These are phyloP conservation scores for Tylopilus rubrobrunneus DNA, from an alignment of 768 basidiomycete species.

Conservation along the genomic window DNA sequence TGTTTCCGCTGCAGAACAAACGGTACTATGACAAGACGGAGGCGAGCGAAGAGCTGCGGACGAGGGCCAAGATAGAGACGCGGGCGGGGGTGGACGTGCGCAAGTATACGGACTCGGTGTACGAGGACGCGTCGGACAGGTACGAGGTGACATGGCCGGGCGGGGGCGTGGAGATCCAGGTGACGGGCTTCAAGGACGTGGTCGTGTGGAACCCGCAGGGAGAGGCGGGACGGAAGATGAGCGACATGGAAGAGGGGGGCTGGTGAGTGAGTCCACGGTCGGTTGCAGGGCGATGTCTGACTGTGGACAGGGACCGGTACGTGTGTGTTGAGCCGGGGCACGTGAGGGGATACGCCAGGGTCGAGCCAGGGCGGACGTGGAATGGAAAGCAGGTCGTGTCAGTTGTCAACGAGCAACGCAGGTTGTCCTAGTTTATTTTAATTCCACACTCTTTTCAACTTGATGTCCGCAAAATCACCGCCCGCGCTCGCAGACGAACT, in stretches of 20 bases:
- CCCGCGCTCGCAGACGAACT: slow-evolving; percentile 65
- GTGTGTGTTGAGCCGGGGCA: slow-evolving; percentile 91
- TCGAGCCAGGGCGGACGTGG: slow-evolving; percentile 69
- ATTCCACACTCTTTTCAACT: not conserved
- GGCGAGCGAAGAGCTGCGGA: slow-evolving; percentile 44
- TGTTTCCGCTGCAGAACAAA: slow-evolving; percentile 62
- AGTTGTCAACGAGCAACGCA: slow-evolving; percentile 27
- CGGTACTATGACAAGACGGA: slow-evolving; percentile 83
- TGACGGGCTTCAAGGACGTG: slow-evolving; percentile 64
- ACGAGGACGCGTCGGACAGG: slow-evolving; percentile 55
- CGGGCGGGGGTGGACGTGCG: slow-evolving; percentile 65
- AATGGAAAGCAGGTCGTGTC: slow-evolving; percentile 69
- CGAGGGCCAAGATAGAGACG: slow-evolving; percentile 50
- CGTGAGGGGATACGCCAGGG: slow-evolving; percentile 65
- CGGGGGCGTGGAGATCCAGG: slow-evolving; percentile 51
- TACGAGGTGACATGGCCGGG: slow-evolving; percentile 61
- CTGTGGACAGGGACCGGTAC: slow-evolving; percentile 61
- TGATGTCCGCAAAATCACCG: not conserved
- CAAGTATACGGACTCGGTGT: slow-evolving; percentile 70
- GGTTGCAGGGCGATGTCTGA: too few species aligned
- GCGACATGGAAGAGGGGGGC: slow-evolving; percentile 87
- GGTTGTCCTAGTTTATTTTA: too few species aligned
- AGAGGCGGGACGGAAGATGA: slow-evolving; percentile 65
- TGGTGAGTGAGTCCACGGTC: slow-evolving; percentile 46
- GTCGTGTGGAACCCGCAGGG: slow-evolving; percentile 95